Conservation (phyloP, 192 early-diverging fungal species). For the Linnemannia elongata region DNA sequence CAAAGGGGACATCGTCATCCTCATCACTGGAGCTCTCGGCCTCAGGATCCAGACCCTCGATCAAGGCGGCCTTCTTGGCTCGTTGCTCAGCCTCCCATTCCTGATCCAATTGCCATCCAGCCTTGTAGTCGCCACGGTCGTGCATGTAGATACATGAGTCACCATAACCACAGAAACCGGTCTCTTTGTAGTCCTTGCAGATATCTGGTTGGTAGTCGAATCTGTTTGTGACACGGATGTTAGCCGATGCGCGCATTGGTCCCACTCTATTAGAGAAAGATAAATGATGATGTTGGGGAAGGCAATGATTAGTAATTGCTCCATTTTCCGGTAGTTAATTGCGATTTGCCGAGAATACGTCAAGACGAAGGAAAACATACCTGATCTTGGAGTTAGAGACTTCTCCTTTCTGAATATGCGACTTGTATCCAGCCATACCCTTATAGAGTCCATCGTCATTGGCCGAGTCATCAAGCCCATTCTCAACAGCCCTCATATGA, state of each 20-base stretch:
- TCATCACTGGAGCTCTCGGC: constrained; percentile 63
- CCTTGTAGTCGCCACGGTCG: constrained; percentile 97
- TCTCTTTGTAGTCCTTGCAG: constrained; percentile 99
- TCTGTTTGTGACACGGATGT: constrained; percentile 83
- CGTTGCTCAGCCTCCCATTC: constrained; percentile 95
- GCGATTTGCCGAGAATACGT: neutral
- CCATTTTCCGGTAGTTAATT: neutral
- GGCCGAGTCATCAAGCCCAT: constrained; percentile 38
- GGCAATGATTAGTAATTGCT: neutral
- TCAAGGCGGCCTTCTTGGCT: constrained; percentile 66
- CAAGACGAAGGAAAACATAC: constrained; percentile 16
- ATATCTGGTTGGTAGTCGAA: constrained; percentile 99
- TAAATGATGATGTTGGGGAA: neutral
- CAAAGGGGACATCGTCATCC: constrained; percentile 93
- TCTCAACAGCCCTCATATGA: constrained; percentile 59
- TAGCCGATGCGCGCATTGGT: constrained; percentile 76
- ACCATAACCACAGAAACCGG: constrained; percentile 97
- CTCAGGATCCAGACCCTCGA: constrained; percentile 65
- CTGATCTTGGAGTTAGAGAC: constrained; percentile 71
- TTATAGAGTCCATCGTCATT: constrained; percentile 72
- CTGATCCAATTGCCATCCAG: constrained; percentile 96
- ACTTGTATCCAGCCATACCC: constrained; percentile 76
- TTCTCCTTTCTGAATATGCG: constrained; percentile 69
- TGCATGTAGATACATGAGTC: constrained; percentile 99
- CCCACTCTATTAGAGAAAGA: constrained; percentile 68